Conservation (phyloP, 1,284 basidiomycete genomes). For the Retiboletus flavoniger region DNA sequence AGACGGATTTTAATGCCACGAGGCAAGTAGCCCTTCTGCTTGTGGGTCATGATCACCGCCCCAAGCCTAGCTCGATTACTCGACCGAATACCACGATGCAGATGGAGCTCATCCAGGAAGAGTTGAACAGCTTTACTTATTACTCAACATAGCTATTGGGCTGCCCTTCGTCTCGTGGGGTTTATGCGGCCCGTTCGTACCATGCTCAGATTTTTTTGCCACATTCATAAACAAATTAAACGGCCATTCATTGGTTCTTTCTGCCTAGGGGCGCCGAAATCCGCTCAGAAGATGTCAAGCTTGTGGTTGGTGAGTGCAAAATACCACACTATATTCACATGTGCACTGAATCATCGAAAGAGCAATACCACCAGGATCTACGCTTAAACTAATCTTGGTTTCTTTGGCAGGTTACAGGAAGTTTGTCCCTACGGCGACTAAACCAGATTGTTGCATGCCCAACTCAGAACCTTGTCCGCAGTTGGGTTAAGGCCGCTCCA, state of each 20-base stretch:
- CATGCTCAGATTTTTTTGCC: not conserved
- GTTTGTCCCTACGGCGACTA: too few species aligned
- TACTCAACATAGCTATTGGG: not conserved
- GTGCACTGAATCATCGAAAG: not conserved
- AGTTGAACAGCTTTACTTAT: not conserved
- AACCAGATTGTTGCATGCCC: not conserved
- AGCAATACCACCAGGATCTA: not conserved
- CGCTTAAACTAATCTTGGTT: constrained; percentile 4
- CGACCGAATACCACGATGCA: not conserved
- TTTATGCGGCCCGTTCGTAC: constrained; percentile 22
- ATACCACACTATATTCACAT: not conserved
- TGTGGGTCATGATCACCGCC: constrained; percentile 6
- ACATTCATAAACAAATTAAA: not conserved
- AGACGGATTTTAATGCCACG: not conserved
- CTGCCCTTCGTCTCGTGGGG: constrained; percentile 10
- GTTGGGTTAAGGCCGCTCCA: constrained; percentile 22
- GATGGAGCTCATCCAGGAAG: not conserved
- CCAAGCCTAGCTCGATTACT: not conserved
- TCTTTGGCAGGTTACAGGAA: constrained; percentile 9
- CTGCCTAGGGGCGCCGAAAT: not conserved
- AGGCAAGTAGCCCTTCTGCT: not conserved
- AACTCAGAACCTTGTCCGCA: not conserved
- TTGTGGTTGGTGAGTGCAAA: not conserved
- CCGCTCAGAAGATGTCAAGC: not conserved
- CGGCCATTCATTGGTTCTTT: not conserved